Evolutionary conservation across 768 basidiomycete species (phyloP).

Genomic region (Russula dissimulans): DNA sequence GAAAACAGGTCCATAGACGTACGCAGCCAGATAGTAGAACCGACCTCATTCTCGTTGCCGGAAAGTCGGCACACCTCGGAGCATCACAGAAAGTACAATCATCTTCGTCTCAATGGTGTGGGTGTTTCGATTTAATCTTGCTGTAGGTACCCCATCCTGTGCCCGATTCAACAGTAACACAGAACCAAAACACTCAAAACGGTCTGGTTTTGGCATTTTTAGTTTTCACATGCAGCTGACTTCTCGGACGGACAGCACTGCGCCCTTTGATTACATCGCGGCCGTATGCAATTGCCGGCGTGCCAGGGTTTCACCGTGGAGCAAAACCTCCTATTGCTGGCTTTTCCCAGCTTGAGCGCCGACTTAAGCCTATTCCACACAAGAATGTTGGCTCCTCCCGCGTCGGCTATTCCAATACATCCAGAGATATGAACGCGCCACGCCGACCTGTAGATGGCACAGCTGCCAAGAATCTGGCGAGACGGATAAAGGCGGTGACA

Average conservation of each 20-base stretch:
- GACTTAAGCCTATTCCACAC: constrained; percentile 3
- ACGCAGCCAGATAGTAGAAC: not conserved
- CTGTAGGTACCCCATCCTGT: not conserved
- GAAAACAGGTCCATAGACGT: not conserved
- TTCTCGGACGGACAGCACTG: not conserved
- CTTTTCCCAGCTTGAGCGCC: not conserved
- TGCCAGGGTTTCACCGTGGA: constrained; percentile 10
- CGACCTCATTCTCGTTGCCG: not conserved
- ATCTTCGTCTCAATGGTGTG: not conserved
- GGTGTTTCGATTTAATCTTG: not conserved
- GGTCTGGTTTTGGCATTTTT: not conserved
- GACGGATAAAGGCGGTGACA: not conserved
- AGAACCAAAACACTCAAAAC: not conserved
- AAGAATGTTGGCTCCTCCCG: not conserved
- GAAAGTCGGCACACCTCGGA: not conserved
- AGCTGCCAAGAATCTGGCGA: not conserved
- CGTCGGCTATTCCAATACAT: not conserved
- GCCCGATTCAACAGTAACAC: not conserved
- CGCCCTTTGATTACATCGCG: constrained; percentile 4
- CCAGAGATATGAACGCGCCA: not conserved
- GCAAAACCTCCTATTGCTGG: not conserved
- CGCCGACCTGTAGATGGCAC: not conserved
- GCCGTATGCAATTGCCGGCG: constrained; percentile 6
- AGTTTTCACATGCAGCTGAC: not conserved
- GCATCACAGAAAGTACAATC: not conserved